Evolutionary conservation across 176 grass and related monocot species (phyloP).

Genomic region (Rhynchospora breviuscula): DNA sequence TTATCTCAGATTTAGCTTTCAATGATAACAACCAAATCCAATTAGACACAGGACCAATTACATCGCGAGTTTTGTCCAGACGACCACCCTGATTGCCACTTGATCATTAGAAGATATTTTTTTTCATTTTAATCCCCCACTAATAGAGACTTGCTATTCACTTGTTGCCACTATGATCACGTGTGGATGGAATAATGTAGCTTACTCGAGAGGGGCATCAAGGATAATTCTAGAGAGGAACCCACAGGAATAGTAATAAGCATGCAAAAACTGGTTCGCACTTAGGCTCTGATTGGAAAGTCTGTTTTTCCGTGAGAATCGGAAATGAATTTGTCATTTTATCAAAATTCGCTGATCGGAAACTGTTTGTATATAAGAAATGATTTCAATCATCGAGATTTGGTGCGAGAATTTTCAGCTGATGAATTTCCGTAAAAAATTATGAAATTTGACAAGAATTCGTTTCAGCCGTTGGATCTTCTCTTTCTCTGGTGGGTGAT

Average conservation of each 20-base stretch:
- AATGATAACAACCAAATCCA: constrained; percentile 19
- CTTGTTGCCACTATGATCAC: not conserved
- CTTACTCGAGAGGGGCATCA: not conserved
- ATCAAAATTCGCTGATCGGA: no score
- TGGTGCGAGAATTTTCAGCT: no score
- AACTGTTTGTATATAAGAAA: no score
- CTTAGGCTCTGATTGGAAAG: no score
- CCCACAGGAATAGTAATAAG: no score
- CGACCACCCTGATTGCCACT: not conserved
- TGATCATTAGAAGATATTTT: constrained; percentile 25
- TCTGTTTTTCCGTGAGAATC: no score
- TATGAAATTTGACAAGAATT: no score
- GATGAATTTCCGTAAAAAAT: no score
- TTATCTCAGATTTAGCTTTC: constrained; percentile 23
- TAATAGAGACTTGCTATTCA: not conserved
- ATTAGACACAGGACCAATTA: not conserved
- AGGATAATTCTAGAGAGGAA: not conserved
- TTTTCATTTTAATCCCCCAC: not conserved
- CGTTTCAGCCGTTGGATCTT: no score
- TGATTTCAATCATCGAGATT: no score
- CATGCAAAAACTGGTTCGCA: not conserved
- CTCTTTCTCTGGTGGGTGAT: no score
- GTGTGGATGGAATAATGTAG: not conserved
- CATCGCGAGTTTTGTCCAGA: not conserved
- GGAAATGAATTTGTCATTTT: no score